Evolutionary conservation across 2,329 filamentous ascomycete species (phyloP), one percentile per base, ranked within the genome.

Genomic region (Ophiostoma ips): DNA sequence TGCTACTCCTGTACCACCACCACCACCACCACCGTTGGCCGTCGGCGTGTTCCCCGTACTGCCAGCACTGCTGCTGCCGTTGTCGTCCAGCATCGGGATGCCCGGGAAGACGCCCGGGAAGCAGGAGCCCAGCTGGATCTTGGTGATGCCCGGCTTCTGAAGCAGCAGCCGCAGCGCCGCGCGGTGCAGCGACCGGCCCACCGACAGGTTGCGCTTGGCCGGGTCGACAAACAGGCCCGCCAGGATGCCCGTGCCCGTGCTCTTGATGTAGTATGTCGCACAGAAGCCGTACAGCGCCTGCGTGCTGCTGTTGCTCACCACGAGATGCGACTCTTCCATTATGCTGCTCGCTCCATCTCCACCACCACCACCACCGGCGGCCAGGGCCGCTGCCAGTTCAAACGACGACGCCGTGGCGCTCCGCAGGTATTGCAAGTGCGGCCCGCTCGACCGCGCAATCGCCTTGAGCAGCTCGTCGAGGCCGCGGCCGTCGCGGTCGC

Each of bases 301-400:
- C 0, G 89, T 96, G 63, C 85, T 94, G 67, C 86, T 94, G 62
- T 95, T 96, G 18, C 89, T 79, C 31, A 96, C 89, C 9, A 95
- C 88, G 60, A 90, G 94, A 63, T 96, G 89, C 0, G 81, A 71
- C 64, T 95, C 87, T 50, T 85, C 78, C 15, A 6, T 16, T 13
- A 45, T 18, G 24, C 31, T 44, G 41, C 28, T 31, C 28, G n/a
- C 24, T 13, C 40, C 43, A 11, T n/a, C n/a, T n/a, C n/a, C n/a
- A n/a, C n/a, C n/a, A n/a, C n/a, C n/a, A n/a, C n/a, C n/a, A n/a
- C n/a, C n/a, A n/a, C n/a, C n/a, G n/a, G 16, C 28, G 16, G 31
- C 30, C 16, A 45, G 19, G 30, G 24, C 43, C 10, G 43, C 16
- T 10, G 31, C 43, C 16, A 95, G 68, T 51, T 88, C 76, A 62